A percentile compares a stretch with the other conserved stretches of the same genome.
Evolutionary conservation across 208 protist genomes (phyloP).

Genomic region (Acanthamoeba triangularis): DNA sequence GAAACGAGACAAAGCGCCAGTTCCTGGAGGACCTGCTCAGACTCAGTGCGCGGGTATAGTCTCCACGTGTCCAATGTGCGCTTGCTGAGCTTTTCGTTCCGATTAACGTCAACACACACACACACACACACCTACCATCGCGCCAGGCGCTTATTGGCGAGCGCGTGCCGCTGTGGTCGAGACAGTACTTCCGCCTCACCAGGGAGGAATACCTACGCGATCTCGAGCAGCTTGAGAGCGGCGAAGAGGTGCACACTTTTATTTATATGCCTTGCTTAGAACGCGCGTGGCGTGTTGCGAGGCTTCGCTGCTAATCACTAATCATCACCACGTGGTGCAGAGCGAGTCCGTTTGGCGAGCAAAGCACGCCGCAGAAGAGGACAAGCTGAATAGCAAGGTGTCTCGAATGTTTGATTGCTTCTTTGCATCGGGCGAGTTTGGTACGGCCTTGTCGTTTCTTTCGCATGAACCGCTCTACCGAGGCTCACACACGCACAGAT

Average conservation of each 20-base stretch:
- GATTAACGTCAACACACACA: background rate
- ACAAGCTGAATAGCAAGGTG: background rate
- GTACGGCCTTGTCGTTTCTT: background rate
- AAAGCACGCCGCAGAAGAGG: background rate
- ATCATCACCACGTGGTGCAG: background rate
- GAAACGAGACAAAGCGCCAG: background rate
- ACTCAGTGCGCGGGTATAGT: background rate
- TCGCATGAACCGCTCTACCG: background rate
- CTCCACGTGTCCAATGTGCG: background rate
- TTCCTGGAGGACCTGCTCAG: background rate
- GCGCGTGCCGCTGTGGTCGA: background rate
- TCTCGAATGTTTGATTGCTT: background rate
- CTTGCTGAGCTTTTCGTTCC: background rate
- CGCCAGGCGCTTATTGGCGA: background rate
- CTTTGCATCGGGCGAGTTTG: background rate
- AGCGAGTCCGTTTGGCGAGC: background rate
- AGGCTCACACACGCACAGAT: background rate
- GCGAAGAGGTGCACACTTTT: background rate
- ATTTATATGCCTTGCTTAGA: no score
- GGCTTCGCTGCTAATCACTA: no score
- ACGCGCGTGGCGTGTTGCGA: no score
- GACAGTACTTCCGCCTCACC: conserved; percentile 10
- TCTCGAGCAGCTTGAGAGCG: background rate
- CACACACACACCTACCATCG: background rate
- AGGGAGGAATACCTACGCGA: background rate